phyloP scores from a whole-genome alignment of 2,329 filamentous ascomycete species.

The Arthroderma sp. region DNA sequence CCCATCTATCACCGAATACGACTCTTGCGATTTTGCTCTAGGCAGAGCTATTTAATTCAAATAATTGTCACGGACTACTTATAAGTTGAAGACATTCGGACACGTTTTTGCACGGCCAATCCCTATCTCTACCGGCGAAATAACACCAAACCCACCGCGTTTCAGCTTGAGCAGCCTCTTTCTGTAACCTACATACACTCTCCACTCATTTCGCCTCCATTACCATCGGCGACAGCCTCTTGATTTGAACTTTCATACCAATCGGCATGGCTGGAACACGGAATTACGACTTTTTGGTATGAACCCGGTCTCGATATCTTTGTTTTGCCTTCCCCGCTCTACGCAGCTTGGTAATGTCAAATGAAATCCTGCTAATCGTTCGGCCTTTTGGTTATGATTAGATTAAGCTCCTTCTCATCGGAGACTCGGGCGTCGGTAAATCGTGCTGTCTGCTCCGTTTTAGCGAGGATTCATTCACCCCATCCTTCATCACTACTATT shows the following conservation, averaged over 20 bases:
- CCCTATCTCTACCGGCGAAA: too few species aligned
- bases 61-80: too few species aligned
- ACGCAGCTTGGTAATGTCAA: too few species aligned
- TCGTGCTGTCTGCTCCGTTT: constrained; percentile 94
- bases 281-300: constrained; percentile 98
- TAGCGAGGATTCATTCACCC: constrained; percentile 94
- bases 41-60: too few species aligned
- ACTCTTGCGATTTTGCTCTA: too few species aligned
- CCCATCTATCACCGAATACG: too few species aligned
- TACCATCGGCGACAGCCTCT: neutral
- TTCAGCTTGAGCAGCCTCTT: too few species aligned
- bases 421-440: constrained; percentile 92
- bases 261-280: constrained; percentile 76
- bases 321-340: neutral
- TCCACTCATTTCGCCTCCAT: neutral
- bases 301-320: constrained; percentile 21
- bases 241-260: neutral
- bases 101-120: too few species aligned
- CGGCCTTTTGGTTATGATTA: constrained; percentile 24
- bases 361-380: too few species aligned
- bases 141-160: too few species aligned
- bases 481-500: constrained; percentile 97
- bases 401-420: constrained; percentile 96
- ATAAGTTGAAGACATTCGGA: too few species aligned
- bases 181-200: neutral